Evolutionary conservation across 345 rosid species (phyloP).

Genomic region (Psidium guajava): DNA sequence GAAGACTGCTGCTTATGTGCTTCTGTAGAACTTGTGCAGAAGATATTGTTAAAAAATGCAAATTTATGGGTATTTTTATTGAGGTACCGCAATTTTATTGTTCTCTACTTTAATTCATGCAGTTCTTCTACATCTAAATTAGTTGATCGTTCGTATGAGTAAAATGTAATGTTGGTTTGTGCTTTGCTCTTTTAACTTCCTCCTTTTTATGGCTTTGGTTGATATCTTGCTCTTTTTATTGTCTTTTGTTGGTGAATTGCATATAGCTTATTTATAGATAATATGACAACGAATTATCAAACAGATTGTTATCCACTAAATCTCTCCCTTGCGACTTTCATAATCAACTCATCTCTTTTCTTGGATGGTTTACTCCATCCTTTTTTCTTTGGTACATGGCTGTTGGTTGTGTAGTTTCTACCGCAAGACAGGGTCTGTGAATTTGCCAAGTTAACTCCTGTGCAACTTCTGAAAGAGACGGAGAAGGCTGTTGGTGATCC

Average conservation of each 20-base stretch:
- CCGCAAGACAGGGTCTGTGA: conserved; percentile 96
- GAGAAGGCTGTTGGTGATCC: conserved; percentile 98
- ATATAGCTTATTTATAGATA: not conserved
- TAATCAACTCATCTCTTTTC: not conserved
- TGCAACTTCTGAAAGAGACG: conserved; percentile 89
- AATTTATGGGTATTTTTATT: not conserved
- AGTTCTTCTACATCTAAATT: not conserved
- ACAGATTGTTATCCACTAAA: not conserved
- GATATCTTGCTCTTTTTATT: not conserved
- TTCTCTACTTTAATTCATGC: not conserved
- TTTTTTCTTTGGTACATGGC: not conserved
- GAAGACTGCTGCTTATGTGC: not conserved
- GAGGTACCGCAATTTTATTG: not conserved
- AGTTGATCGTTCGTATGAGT: not conserved
- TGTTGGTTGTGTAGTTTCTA: conserved; percentile 34
- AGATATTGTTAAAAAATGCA: not conserved
- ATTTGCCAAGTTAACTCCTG: conserved; percentile 88
- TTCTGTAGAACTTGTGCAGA: not conserved
- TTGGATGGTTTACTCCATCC: not conserved
- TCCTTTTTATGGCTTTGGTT: not conserved
- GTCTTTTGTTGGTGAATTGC: not conserved
- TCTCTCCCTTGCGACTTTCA: not conserved
- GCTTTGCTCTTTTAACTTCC: not conserved
- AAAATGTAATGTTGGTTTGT: not conserved
- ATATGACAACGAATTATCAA: not conserved